These are phyloP conservation scores for Croton laevigatus DNA, from an alignment of 441 rosid genomes.

Conservation along the genomic window DNA sequence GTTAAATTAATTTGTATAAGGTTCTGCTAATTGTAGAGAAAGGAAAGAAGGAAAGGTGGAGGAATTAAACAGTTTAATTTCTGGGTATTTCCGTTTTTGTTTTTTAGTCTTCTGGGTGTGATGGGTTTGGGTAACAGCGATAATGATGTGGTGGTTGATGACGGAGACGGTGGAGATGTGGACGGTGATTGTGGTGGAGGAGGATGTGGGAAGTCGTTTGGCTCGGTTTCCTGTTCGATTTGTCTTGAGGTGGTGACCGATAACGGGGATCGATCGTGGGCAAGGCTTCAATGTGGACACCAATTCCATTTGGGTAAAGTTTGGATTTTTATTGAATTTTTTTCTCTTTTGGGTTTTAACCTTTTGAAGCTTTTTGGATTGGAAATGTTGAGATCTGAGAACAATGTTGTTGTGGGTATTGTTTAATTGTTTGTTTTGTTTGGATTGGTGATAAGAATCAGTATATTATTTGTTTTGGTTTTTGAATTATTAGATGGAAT, in stretches of 20 bases:
- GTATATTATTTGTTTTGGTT: neutral
- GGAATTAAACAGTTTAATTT: neutral
- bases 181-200: conserved; percentile 35
- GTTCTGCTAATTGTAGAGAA: neutral
- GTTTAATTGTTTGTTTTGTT: neutral
- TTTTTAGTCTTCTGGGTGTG: conserved; percentile 17
- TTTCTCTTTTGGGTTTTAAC: neutral
- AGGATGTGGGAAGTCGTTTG: conserved; percentile 41
- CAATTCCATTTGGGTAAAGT: conserved; percentile 82
- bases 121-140: conserved; percentile 82
- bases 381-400: conserved; percentile 45
- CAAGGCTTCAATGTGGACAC: conserved; percentile 96
- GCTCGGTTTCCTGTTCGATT: conserved; percentile 84
- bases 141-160: conserved; percentile 52
- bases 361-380: conserved; percentile 7
- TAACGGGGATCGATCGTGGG: conserved; percentile 92
- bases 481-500: conserved; percentile 10
- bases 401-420: conserved; percentile 13
- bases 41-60: neutral
- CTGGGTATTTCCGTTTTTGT: conserved; percentile 21
- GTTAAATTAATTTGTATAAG: neutral
- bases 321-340: conserved; percentile 11
- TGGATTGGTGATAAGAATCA: neutral
- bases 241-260: conserved; percentile 78
- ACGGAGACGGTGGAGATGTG: conserved; percentile 43